Conservation (phyloP, 345 rosid species). For the Salix suchowensis region DNA sequence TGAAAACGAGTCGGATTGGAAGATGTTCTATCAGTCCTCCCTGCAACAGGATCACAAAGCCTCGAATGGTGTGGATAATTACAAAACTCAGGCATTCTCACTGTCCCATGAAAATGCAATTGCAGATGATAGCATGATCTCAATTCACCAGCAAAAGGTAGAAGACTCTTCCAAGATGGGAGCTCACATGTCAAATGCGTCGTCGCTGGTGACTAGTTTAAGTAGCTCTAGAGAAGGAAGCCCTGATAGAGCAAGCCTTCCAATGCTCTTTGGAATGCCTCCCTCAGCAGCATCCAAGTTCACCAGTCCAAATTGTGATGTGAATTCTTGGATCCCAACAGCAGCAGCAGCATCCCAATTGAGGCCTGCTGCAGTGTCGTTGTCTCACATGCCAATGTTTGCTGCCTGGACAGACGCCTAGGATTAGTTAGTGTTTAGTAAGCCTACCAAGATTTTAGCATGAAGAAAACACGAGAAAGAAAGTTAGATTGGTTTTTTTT, state of each 20-base stretch:
- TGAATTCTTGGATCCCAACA: constrained; percentile 55
- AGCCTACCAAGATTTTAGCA: constrained; percentile 8
- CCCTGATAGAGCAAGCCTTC: constrained; percentile 45
- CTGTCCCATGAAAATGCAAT: constrained; percentile 24
- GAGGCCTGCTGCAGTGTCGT: constrained; percentile 42
- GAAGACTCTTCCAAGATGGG: constrained; percentile 35
- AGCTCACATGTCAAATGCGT: constrained; percentile 42
- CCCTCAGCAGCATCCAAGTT: constrained; percentile 42
- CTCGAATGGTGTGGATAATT: constrained; percentile 13
- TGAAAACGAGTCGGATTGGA: constrained; percentile 32
- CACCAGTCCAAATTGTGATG: constrained; percentile 28
- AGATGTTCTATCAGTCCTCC: constrained; percentile 37
- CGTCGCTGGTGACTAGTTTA: constrained; percentile 49
- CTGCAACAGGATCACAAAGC: constrained; percentile 34
- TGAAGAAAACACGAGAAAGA: constrained; percentile 13
- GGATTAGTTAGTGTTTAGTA: constrained; percentile 9
- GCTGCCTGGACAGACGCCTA: constrained; percentile 85
- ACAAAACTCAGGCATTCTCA: constrained; percentile 30
- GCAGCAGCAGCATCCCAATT: constrained; percentile 35
- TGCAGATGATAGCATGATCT: constrained; percentile 15
- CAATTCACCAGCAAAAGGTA: constrained; percentile 22
- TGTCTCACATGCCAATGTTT: constrained; percentile 71
- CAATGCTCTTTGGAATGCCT: constrained; percentile 49
- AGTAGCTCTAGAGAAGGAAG: constrained; percentile 58
- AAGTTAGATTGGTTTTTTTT: constrained; percentile 8